Base-by-base conservation (phyloP, 192 early-diverging fungal genomes). In the Tieghemiomyces parasiticus region DNA sequence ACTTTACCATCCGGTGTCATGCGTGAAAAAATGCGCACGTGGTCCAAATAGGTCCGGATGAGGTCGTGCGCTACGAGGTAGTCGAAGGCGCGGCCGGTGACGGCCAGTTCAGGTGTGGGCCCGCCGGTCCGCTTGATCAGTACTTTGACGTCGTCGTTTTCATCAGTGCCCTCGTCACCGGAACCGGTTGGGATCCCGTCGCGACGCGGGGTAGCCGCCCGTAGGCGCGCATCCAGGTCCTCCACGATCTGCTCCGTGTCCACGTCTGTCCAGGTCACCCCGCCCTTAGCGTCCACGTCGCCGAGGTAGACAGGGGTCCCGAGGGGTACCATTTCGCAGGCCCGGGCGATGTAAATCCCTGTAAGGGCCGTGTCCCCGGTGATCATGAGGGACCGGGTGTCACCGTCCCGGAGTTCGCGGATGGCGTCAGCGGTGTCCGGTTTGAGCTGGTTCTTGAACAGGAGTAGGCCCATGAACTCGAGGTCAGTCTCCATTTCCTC, bases 301-400 rank as follows among this genome's bases (percentile, higher is more conserved):
- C 62, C 67, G 0, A 71, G 64, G 0, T 62, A 24, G 2, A 72
- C 61, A 0, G 58, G 35, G 31, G 65, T 63, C 20, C 63, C 45
- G 49, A 53, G 67, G 44, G 82, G 64, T 38, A 83, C 64, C 65
- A 84, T 68, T 0, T 73, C 79, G 59, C 64, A 72, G 30, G 60
- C 35, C 20, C 68, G 68, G 0, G 74, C 81, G 29, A 84, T 76
- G 61, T 68, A 77, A 0, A 78, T 60, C 28, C 68, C 79, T 14
- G 82, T 84, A 30, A 72, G 55, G 0, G 69, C 74, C 55, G 81
- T 78, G 66, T 84, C 82, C 22, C 82, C 82, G 9, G 82, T 83
- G 42, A 84, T 75, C 81, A 84, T 84, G 35, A 84, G 74, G 1
- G 69, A 73, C 8, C 82, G 64, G n/a, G 68, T 71, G 25, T 65